Evolutionary conservation across 345 rosid species (phyloP).

Genomic region (Arabidopsis suecica): DNA sequence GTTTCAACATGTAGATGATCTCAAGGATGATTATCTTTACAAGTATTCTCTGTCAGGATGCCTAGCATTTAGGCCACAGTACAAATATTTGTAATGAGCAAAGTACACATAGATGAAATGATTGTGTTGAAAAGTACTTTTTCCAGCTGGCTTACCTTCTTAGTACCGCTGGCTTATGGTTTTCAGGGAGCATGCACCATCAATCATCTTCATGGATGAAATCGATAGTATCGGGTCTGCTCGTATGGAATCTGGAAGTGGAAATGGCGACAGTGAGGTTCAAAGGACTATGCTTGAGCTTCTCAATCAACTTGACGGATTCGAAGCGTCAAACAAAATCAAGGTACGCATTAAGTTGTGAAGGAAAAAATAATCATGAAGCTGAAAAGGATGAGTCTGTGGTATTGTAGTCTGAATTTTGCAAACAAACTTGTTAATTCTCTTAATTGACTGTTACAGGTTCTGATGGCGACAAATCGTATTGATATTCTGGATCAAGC

Average conservation of each 20-base stretch:
- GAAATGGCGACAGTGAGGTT: slow-evolving; percentile 98
- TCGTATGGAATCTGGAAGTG: slow-evolving; percentile 99
- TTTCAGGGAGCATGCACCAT: slow-evolving; percentile 94
- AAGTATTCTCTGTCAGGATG: neutral
- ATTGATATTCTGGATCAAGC: slow-evolving; percentile 99
- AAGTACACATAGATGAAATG: neutral
- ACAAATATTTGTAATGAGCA: neutral
- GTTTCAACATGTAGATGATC: neutral
- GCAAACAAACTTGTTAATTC: neutral
- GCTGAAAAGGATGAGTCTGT: neutral
- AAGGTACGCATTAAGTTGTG: slow-evolving; percentile 55
- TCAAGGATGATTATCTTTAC: neutral
- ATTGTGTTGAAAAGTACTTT: neutral
- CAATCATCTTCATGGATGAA: slow-evolving; percentile 98
- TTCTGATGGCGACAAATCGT: slow-evolving; percentile 98
- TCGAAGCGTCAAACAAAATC: slow-evolving; percentile 98
- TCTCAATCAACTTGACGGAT: slow-evolving; percentile 98
- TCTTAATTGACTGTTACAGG: slow-evolving; percentile 53
- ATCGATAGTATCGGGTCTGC: slow-evolving; percentile 99
- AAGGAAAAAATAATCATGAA: neutral
- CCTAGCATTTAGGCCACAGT: neutral
- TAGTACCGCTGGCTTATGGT: slow-evolving; percentile 4
- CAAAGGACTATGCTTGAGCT: slow-evolving; percentile 99
- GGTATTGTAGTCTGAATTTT: neutral
- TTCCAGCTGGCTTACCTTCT: slow-evolving; percentile 8